Evolutionary conservation across 2,329 filamentous ascomycete genomes (phyloP).

Genomic region (Daldinia sp.): DNA sequence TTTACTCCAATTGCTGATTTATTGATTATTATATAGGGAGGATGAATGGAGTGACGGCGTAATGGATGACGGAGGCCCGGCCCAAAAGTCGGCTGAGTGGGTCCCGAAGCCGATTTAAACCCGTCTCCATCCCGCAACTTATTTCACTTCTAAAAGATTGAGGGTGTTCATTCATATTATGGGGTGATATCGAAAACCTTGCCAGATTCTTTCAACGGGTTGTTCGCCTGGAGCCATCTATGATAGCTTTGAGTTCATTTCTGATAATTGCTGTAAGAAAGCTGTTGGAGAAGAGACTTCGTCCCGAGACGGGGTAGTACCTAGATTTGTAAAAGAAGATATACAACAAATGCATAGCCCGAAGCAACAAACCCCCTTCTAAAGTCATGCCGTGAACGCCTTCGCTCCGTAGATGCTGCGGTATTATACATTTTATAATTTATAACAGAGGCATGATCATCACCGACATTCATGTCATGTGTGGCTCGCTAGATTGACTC

Average conservation of each 20-base stretch:
- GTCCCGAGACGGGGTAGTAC: slow-evolving; percentile 13
- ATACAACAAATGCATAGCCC: slow-evolving; percentile 3
- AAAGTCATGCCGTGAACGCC: slow-evolving; percentile 42
- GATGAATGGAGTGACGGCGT: slow-evolving; percentile 48
- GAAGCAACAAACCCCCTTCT: slow-evolving; percentile 21
- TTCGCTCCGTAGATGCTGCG: slow-evolving; percentile 40
- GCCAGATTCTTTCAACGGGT: neutral
- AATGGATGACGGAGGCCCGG: slow-evolving; percentile 43
- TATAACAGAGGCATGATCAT: neutral
- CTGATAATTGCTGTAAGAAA: neutral
- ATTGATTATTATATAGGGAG: slow-evolving; percentile 15
- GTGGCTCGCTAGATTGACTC: neutral
- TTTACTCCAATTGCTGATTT: slow-evolving; percentile 17
- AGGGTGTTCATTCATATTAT: neutral
- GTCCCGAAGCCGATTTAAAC: neutral
- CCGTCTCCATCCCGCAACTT: no score
- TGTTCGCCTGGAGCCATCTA: no score
- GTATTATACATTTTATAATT: slow-evolving; percentile 36
- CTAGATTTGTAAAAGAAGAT: slow-evolving; percentile 24
- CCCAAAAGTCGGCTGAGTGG: slow-evolving; percentile 30
- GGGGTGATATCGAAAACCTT: neutral
- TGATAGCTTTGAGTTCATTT: neutral
- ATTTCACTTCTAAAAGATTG: no score
- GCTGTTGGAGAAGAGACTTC: slow-evolving; percentile 36
- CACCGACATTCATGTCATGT: neutral